Evolutionary conservation across 306 rosid species (phyloP), one percentile per base, ranked within the genome.

Genomic region (Coriaria nepalensis): DNA sequence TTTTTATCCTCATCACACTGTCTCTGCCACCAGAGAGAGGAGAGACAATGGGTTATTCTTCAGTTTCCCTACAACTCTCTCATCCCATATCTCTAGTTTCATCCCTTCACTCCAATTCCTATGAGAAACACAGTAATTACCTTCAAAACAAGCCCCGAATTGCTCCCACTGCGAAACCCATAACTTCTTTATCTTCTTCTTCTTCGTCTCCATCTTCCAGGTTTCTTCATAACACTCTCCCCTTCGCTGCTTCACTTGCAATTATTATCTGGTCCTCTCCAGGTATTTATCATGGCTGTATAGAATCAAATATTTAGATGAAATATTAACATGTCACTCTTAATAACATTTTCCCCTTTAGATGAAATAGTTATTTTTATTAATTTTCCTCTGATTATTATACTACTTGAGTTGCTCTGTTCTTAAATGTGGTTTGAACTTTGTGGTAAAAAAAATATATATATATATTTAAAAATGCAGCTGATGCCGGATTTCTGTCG

Each of bases 401-500:
- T 48, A 2, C 38, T 20, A 8, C 29, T 43, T 13, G 12, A 13
- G 20, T 4, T 9, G n/a, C 29, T 8, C 20, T 38, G 13, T 37
- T 15, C 12, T 37, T 2, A n/a, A 32, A 20, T 29, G 43, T 15
- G 43, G 43, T 35, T 8, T 11, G 40, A 35, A 2, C 8, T 12
- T 52, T 44, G 15, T 50, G 40, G 10, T 52, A 43, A 61, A 20
- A 20, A 1, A 20, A 20, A 20, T n/a, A n/a, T n/a, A n/a, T n/a
- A n/a, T n/a, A n/a, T n/a, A n/a, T n/a, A n/a, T n/a, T n/a, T n/a
- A 20, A 1, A 20, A 20, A 20, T 66, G 62, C 90, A 84, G 97
- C 83, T 35, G 64, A 75, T 61, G 97, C 95, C 13, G 97, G 97
- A 50, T 53, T 88, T 40, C 72, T 88, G 64, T 88, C 93, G 7